Evolutionary conservation across 208 protist genomes (phyloP).

Genomic region (Trypanosoma vivax): DNA sequence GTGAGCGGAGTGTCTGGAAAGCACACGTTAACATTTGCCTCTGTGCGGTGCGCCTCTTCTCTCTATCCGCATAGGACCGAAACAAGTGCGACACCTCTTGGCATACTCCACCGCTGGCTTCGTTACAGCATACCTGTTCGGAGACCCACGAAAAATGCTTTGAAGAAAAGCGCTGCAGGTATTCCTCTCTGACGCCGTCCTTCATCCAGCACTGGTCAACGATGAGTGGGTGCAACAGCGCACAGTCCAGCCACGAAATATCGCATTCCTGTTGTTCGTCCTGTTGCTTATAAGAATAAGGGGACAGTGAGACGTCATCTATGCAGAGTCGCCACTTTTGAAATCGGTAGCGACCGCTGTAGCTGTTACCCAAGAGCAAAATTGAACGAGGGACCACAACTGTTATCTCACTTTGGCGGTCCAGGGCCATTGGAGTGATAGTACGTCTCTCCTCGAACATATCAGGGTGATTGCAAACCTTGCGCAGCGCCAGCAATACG

Average conservation of each 20-base stretch:
- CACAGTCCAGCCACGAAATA: slow-evolving; percentile 17
- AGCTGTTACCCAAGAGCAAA: slow-evolving; percentile 37
- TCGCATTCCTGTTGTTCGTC: no score
- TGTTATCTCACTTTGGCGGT: slow-evolving; percentile 29
- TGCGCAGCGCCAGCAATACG: slow-evolving; percentile 94
- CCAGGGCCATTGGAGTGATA: slow-evolving; percentile 57
- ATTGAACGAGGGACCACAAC: slow-evolving; percentile 36
- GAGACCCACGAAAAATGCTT: slow-evolving; percentile 9
- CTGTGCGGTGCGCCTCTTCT: background rate
- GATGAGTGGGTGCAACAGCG: background rate
- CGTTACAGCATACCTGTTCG: background rate
- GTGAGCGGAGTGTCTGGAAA: slow-evolving; percentile 14
- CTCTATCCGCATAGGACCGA: background rate
- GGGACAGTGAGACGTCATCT: slow-evolving; percentile 14
- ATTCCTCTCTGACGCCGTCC: background rate
- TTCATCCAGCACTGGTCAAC: slow-evolving; percentile 2
- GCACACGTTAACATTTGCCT: slow-evolving; percentile 4
- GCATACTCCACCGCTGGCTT: background rate
- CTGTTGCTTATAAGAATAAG: background rate
- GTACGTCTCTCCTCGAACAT: slow-evolving; percentile 90
- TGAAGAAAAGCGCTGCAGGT: slow-evolving; percentile 5
- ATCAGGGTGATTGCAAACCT: slow-evolving; percentile 98
- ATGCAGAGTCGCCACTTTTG: slow-evolving; percentile 20
- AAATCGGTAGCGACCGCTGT: slow-evolving; percentile 24
- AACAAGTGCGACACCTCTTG: slow-evolving; percentile 8